Evolutionary conservation across 2,329 filamentous ascomycete genomes (phyloP), one percentile per base, ranked within the genome.

Genomic region (Madurella mycetomatis): DNA sequence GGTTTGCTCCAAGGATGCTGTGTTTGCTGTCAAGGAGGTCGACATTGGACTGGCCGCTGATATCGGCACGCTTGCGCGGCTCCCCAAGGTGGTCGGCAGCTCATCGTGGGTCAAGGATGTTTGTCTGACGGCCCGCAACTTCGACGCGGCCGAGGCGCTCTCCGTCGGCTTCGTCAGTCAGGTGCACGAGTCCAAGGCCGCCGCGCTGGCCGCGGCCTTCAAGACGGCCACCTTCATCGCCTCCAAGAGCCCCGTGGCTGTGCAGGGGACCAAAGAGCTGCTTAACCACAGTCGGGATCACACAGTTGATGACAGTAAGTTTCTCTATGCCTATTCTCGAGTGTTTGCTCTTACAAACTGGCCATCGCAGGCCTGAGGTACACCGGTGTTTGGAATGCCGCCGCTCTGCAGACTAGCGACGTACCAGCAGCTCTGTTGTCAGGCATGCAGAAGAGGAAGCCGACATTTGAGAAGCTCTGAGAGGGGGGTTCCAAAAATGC

Each of bases 361-460:
- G 13, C 34, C 12, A 18, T 51, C 25, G 42, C 59, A 86, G 84
- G 84, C 45, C 72, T 97, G 68, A 82, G 83, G 54, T 96, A 96
- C 70, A 95, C 92, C 4, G 80, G 83, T 11, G 79, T 94, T 1
- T 96, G 92, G 92, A 97, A 97, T 67, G 81, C 84, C 63, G 87
- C 84, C 2, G 88, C 88, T 66, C 67, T 96, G 63, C 92, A 96
- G 75, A 88, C 89, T 7, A 75, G 77, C 49, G 92, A 97, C 75
- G 80, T 96, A 42, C 74, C 82, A 66, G 75, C 79, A 55, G 90
- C 92, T 1, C 76, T 96, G 68, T 67, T 88, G 67, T 89, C 88
- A 40, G 88, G 87, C 9, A 69, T 96, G 59, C 79, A 87, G 71
- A 95, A 88, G 80, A 85, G 78, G 61, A 92, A 82, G 67, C 87